Evolutionary conservation across 2,329 filamentous ascomycete genomes (phyloP), one percentile per base, ranked within the genome.

Genomic region (Curvularia verruculosa): DNA sequence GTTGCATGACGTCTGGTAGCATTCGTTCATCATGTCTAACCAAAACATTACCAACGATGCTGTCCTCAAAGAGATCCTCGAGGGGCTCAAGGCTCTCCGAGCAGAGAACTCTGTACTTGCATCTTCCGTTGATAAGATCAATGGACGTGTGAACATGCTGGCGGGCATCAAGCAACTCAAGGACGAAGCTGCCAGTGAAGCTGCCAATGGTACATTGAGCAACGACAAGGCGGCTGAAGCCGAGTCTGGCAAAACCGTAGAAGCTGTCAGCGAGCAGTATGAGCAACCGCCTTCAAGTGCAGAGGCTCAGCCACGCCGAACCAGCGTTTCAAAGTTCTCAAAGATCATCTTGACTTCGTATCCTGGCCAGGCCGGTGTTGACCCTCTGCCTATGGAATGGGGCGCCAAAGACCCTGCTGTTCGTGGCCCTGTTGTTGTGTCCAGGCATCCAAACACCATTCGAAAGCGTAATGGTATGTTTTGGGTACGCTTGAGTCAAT

Each of bases 361-460:
- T 77, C 94, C 94, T 26, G 92, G 92, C 67, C 94, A 97, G 79
- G 92, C 91, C 64, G 94, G 94, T 61, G 94, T 98, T 77, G 91
- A 96, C 64, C 93, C 94, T n/a, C 80, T 97, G 49, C 86, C 87
- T 21, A 87, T 98, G 83, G 84, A 90, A 66, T 98, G 94, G 94
- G 94, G 94, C 49, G 86, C 91, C 53, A 79, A 84, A 52, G 90
- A 96, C 74, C 87, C 91, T 37, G 77, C 83, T 56, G 82, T 87
- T 68, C 86, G 94, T 77, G 95, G 94, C 1, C 94, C 94, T 4
- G 90, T 98, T 48, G 89, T 96, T 49, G 94, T 96, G 41, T 95
- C 89, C 24, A 85, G 92, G 67, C 84, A 86, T 58, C 81, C 87
- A 28, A 87, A 86, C 52, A 95, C 91, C 5, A 90, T 96, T 67